These are phyloP conservation scores for Fraxinus sp. DNA, from an alignment of 305 asterid species.

Conservation along the genomic window DNA sequence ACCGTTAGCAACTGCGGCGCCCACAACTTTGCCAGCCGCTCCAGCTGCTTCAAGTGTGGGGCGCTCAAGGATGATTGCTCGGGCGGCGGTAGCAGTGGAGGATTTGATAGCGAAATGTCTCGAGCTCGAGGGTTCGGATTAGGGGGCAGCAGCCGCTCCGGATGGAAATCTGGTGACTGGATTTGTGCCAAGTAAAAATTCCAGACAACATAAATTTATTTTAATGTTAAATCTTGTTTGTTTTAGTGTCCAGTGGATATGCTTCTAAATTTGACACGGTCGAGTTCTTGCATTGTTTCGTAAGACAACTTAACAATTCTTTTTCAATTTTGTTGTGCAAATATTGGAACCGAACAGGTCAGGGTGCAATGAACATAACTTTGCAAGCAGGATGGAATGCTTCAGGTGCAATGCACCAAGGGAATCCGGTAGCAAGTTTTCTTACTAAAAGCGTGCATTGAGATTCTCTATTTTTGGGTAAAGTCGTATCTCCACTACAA, in stretches of 20 bases:
- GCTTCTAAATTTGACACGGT: background rate
- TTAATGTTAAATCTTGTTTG: background rate
- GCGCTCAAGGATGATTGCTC: slow-evolving; percentile 74
- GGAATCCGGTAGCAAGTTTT: slow-evolving; percentile 63
- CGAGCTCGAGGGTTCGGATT: slow-evolving; percentile 53
- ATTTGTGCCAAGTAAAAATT: slow-evolving; percentile 68
- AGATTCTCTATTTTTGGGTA: slow-evolving; percentile 67
- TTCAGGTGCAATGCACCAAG: slow-evolving; percentile 97
- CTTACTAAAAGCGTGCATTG: slow-evolving; percentile 38
- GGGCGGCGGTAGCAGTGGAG: slow-evolving; percentile 15
- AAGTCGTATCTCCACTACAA: background rate
- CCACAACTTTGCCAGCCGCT: slow-evolving; percentile 97
- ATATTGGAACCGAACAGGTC: slow-evolving; percentile 38
- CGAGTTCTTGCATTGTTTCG: background rate
- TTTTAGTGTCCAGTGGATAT: background rate
- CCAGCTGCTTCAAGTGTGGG: slow-evolving; percentile 98
- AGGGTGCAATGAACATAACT: slow-evolving; percentile 96
- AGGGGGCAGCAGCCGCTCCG: slow-evolving; percentile 62
- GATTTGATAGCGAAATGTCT: slow-evolving; percentile 48
- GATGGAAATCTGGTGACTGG: slow-evolving; percentile 99
- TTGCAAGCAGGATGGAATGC: slow-evolving; percentile 95
- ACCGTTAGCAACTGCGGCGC: slow-evolving; percentile 78
- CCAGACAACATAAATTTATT: background rate
- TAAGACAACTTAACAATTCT: background rate
- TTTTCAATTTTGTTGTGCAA: background rate